A percentile compares a stretch with the other conserved stretches of the same genome.
These are phyloP conservation scores for Blastomyces parvus DNA, from an alignment of 2,329 filamentous ascomycete genomes.

Conservation along the genomic window DNA sequence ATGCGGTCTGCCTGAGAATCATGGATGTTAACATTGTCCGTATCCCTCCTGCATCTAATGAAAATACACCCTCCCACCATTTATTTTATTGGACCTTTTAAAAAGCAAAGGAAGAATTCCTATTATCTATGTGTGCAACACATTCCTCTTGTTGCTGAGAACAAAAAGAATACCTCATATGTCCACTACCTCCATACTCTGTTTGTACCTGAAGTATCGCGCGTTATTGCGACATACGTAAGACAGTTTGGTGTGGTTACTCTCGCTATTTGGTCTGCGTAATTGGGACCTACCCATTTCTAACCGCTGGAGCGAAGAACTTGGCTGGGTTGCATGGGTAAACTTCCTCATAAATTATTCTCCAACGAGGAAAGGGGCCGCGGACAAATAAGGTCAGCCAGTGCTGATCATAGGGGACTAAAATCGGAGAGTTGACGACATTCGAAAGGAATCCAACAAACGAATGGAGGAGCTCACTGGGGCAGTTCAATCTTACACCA, in stretches of 20 bases:
- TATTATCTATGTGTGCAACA: background rate
- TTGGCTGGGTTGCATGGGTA: background rate
- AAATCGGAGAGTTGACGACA: background rate
- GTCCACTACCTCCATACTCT: no score
- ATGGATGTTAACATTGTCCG: background rate
- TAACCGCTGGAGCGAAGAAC: background rate
- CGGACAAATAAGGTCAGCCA: background rate
- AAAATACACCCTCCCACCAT: background rate
- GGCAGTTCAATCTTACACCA: background rate
- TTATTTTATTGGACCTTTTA: background rate
- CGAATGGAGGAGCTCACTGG: background rate
- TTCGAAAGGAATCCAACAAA: background rate
- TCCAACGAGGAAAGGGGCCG: background rate
- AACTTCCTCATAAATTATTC: background rate
- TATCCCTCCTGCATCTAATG: background rate
- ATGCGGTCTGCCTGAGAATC: background rate
- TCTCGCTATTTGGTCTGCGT: background rate
- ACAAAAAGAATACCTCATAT: background rate
- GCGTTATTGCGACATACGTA: background rate
- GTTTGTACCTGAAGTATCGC: background rate
- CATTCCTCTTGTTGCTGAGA: background rate
- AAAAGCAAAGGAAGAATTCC: background rate
- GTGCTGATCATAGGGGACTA: background rate
- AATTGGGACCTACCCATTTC: background rate
- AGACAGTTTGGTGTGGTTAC: background rate